These are phyloP conservation scores for Mycena leptocephala DNA, from an alignment of 768 basidiomycete genomes.

Conservation along the genomic window DNA sequence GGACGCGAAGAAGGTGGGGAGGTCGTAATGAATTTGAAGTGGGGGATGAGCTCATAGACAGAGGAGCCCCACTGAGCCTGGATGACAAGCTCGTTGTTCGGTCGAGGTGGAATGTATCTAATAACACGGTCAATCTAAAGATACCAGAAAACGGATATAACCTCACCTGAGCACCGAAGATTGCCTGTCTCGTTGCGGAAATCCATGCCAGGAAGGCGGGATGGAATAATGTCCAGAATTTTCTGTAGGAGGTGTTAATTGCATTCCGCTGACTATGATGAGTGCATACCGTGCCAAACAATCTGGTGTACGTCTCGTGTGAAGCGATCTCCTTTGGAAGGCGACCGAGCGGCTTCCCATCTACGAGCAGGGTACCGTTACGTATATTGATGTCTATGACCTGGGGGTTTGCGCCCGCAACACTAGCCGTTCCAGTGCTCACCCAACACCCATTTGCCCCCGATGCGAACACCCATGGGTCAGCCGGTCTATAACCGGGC, in stretches of 20 bases:
- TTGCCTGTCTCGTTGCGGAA: conserved; percentile 45
- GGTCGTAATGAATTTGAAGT: conserved; percentile 42
- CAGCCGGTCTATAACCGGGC: conserved; percentile 43
- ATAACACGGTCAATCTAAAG: neutral
- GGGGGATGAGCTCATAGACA: conserved; percentile 56
- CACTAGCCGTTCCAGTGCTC: conserved; percentile 36
- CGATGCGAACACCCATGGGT: conserved; percentile 4
- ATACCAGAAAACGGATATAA: neutral
- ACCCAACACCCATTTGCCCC: conserved; percentile 47
- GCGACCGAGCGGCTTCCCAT: conserved; percentile 57
- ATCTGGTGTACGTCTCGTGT: conserved; percentile 50
- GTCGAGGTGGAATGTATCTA: no score
- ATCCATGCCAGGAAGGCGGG: conserved; percentile 50
- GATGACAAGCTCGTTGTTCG: no score
- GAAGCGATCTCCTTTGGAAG: conserved; percentile 51
- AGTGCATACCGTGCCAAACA: conserved; percentile 55
- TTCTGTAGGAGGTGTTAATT: conserved; percentile 35
- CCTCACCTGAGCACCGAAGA: conserved; percentile 42
- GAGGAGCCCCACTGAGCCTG: no score
- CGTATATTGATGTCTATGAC: conserved; percentile 58
- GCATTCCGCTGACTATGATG: neutral
- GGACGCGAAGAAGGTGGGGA: conserved; percentile 48
- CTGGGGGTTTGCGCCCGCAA: conserved; percentile 38
- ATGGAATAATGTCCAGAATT: conserved; percentile 54
- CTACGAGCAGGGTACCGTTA: conserved; percentile 57